Percentiles rank a stretch among this genome's conserved stretches.
Conservation (phyloP, 352 stramenopile genomes). For the Bremia lactucae region DNA sequence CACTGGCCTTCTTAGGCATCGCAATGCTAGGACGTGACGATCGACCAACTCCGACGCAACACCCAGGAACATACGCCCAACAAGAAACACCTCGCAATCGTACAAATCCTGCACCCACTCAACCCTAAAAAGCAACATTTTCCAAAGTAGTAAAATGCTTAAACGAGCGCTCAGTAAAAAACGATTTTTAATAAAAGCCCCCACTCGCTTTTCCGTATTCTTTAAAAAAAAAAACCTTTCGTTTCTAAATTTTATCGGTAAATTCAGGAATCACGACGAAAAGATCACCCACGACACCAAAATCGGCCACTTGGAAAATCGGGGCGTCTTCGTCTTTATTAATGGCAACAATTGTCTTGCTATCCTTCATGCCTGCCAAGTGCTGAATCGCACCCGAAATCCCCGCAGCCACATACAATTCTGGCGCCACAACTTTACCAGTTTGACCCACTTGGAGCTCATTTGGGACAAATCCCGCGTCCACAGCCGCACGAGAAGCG, state of each 20-base stretch:
- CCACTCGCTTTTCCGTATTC: constrained; percentile 2
- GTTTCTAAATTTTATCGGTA: constrained; percentile 91
- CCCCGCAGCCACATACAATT: constrained; percentile 94
- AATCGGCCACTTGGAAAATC: constrained; percentile 99
- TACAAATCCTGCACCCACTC: too few relatives aligned
- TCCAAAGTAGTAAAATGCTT: constrained; percentile 1
- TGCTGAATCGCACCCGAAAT: constrained; percentile 99
- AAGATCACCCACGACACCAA: constrained; percentile 96
- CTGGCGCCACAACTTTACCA: constrained; percentile 96
- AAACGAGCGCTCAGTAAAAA: background rate
- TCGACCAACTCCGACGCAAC: background rate
- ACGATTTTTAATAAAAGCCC: too few relatives aligned
- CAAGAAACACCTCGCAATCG: background rate
- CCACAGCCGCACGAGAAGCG: constrained; percentile 94
- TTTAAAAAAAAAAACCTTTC: constrained; percentile 3
- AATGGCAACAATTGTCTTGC: constrained; percentile 98
- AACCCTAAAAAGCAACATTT: too few relatives aligned
- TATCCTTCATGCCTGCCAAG: constrained; percentile 99
- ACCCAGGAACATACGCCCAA: background rate
- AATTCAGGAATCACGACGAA: constrained; percentile 96
- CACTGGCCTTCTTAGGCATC: constrained; percentile 31
- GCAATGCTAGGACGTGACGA: constrained; percentile 28
- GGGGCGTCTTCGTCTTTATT: constrained; percentile 99
- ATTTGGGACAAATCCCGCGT: constrained; percentile 97
- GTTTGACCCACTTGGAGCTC: constrained; percentile 99